phyloP scores from a whole-genome alignment of 2,329 filamentous ascomycete genomes.

The Arthrobotrys sinensis region DNA sequence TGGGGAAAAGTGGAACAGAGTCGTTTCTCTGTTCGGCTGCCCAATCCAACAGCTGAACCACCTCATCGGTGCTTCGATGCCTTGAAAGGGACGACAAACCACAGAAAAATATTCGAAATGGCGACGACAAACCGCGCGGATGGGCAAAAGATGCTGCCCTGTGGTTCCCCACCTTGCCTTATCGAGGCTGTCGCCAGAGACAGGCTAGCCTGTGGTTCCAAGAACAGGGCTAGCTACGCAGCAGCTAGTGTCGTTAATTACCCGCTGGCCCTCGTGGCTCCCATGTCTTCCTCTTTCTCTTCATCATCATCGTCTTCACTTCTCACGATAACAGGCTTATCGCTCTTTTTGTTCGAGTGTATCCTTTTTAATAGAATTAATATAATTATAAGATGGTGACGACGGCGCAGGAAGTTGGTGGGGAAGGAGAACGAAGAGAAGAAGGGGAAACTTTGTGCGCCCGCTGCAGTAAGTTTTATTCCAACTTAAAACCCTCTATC shows the following conservation, averaged over 20 bases:
- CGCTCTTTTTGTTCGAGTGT: not conserved
- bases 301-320: not conserved
- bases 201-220: not conserved
- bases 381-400: constrained; percentile 28
- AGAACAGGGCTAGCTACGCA: constrained; percentile 2
- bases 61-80: not conserved
- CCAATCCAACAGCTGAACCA: not conserved
- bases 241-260: too few relatives aligned
- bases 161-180: not conserved
- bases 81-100: not conserved
- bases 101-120: not conserved
- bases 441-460: constrained; percentile 13
- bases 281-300: not conserved
- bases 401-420: constrained; percentile 29
- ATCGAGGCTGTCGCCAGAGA: constrained; percentile 4
- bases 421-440: not conserved
- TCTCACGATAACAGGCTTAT: constrained; percentile 46
- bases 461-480: constrained; percentile 33
- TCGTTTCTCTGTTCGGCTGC: constrained; percentile 13
- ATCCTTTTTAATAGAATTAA: constrained; percentile 3
- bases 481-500: too few relatives aligned
- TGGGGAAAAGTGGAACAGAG: not conserved
- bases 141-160: not conserved
- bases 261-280: not conserved
- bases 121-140: not conserved